phyloP scores from a whole-genome alignment of 345 rosid genomes.

The Corchorus olitorius region DNA sequence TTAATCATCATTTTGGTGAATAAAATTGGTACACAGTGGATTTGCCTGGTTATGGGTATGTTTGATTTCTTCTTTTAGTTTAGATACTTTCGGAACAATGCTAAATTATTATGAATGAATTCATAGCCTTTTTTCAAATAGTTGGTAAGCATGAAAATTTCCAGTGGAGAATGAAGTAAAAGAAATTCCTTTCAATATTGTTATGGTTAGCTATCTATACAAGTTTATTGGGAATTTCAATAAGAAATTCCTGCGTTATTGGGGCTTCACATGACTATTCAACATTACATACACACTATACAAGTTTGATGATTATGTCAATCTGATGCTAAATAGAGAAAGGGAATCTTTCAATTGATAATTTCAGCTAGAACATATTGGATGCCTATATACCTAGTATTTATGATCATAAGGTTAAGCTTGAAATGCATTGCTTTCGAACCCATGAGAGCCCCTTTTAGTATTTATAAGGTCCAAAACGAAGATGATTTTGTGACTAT shows the following conservation, averaged over 20 bases:
- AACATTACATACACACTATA: neutral
- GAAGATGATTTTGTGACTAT: too few species aligned
- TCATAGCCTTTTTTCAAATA: neutral
- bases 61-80: neutral
- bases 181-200: too few species aligned
- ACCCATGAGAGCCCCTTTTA: too few species aligned
- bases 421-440: too few species aligned
- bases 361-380: too few species aligned
- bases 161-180: too few species aligned
- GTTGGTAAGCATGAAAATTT: too few species aligned
- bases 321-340: neutral
- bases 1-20: constrained; percentile 90
- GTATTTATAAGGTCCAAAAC: too few species aligned
- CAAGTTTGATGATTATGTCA: neutral
- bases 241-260: neutral
- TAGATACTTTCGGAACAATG: neutral
- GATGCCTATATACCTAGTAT: too few species aligned
- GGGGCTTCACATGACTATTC: neutral
- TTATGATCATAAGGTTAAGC: too few species aligned
- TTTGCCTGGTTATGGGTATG: constrained; percentile 97
- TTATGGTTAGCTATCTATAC: too few species aligned
- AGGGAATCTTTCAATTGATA: neutral
- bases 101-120: neutral
- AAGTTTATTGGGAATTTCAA: too few species aligned
- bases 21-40: constrained; percentile 93